Conservation (phyloP, 768 basidiomycete species). For the Boletus sp. region DNA sequence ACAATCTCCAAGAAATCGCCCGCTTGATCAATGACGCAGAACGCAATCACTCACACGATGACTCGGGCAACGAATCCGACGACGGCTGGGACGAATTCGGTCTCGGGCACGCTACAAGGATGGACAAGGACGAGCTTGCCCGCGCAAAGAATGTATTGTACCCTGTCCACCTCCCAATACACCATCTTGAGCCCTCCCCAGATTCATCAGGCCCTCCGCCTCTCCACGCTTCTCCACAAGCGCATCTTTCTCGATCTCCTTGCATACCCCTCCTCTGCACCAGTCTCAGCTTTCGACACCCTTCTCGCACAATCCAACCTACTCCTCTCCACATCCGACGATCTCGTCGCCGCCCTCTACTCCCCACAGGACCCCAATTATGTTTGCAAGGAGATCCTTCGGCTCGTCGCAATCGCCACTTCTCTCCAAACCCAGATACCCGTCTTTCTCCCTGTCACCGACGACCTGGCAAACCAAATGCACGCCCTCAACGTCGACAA, state of each 20-base stretch:
- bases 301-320: constrained; percentile 48
- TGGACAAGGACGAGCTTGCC: constrained; percentile 50
- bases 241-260: constrained; percentile 53
- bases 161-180: background rate
- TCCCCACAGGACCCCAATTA: constrained; percentile 51
- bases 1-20: constrained; percentile 56
- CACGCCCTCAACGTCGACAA: constrained; percentile 20
- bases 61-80: constrained; percentile 19
- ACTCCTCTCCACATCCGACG: constrained; percentile 57
- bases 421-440: constrained; percentile 33
- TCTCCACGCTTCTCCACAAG: constrained; percentile 61
- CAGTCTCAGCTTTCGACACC: constrained; percentile 42
- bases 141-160: constrained; percentile 54
- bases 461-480: constrained; percentile 26
- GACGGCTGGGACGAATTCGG: constrained; percentile 67
- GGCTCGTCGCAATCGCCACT: constrained; percentile 37
- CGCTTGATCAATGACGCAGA: constrained; percentile 47
- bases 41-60: constrained; percentile 23
- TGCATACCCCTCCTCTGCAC: constrained; percentile 26
- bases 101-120: constrained; percentile 41
- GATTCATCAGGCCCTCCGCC: constrained; percentile 58
- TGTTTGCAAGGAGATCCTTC: constrained; percentile 38
- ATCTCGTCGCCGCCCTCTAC: constrained; percentile 65
- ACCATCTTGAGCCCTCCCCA: constrained; percentile 25
- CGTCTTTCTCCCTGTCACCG: constrained; percentile 21